Evolutionary conservation across 331 rosid genomes (phyloP).

Genomic region (Telfairia occidentalis): DNA sequence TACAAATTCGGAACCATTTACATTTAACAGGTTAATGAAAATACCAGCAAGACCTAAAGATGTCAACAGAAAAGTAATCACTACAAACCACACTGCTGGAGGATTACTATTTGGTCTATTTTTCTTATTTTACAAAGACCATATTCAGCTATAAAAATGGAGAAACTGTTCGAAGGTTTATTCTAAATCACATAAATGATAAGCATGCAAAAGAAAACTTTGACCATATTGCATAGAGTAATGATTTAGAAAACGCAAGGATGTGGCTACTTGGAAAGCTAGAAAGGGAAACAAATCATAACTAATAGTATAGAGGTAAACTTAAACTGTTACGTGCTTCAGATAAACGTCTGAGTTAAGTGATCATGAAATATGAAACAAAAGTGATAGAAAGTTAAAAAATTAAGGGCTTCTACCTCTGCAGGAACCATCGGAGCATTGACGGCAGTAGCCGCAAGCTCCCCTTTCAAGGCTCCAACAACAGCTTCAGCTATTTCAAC

Average conservation of each 20-base stretch:
- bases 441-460: constrained; percentile 67
- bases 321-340: background rate
- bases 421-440: constrained; percentile 82
- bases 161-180: background rate
- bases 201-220: background rate
- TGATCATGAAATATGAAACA: background rate
- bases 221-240: background rate
- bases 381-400: background rate
- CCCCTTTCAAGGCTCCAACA: constrained; percentile 62
- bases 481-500: constrained; percentile 88
- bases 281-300: background rate
- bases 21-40: background rate
- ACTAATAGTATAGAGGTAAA: background rate
- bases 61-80: background rate
- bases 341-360: background rate
- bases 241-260: background rate
- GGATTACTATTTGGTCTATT: background rate
- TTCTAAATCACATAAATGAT: background rate
- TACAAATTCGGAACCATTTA: background rate
- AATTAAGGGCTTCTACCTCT: constrained; percentile 30
- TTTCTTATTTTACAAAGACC: background rate
- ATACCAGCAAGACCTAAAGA: background rate
- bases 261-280: background rate
- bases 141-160: background rate
- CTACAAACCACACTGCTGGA: background rate